These are phyloP conservation scores for Aspergillus egyptiacus DNA, from an alignment of 495 filamentous ascomycete species.

Conservation along the genomic window DNA sequence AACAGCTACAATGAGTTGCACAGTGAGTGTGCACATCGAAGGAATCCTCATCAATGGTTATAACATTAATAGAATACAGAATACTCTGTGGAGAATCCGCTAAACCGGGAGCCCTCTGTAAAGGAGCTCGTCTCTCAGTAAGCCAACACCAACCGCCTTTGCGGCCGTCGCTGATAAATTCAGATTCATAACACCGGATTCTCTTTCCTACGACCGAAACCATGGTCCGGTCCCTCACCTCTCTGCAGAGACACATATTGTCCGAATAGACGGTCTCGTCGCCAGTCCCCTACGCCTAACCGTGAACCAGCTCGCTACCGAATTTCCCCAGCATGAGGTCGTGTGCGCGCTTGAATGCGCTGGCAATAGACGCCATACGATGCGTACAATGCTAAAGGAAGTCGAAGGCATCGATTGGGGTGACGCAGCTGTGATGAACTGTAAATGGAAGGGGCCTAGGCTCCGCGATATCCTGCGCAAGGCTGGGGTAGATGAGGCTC, in stretches of 20 bases:
- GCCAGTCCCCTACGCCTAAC: constrained; percentile 26
- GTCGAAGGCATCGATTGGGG: constrained; percentile 59
- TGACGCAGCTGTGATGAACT: constrained; percentile 60
- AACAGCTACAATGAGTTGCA: background rate
- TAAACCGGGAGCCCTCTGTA: constrained; percentile 41
- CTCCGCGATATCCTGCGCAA: constrained; percentile 47
- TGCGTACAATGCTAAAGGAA: constrained; percentile 56
- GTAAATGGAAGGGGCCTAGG: constrained; percentile 50
- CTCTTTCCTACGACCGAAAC: constrained; percentile 45
- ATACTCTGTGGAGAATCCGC: constrained; percentile 33
- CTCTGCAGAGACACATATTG: constrained; percentile 29
- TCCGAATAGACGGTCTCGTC: constrained; percentile 41
- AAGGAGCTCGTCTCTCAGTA: constrained; percentile 35
- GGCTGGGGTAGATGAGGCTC: constrained; percentile 24
- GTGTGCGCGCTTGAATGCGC: constrained; percentile 56
- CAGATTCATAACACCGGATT: constrained; percentile 39
- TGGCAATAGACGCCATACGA: constrained; percentile 58
- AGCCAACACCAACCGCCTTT: background rate
- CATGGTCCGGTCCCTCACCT: constrained; percentile 48
- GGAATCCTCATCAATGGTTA: background rate
- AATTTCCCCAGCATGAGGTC: constrained; percentile 49
- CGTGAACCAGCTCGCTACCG: constrained; percentile 32
- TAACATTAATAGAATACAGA: constrained; percentile 15
- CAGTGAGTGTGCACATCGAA: constrained; percentile 3
- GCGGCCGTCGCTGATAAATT: background rate